Conservation (phyloP, 192 early-diverging fungal genomes). For the Dimargaris cristalligena region DNA sequence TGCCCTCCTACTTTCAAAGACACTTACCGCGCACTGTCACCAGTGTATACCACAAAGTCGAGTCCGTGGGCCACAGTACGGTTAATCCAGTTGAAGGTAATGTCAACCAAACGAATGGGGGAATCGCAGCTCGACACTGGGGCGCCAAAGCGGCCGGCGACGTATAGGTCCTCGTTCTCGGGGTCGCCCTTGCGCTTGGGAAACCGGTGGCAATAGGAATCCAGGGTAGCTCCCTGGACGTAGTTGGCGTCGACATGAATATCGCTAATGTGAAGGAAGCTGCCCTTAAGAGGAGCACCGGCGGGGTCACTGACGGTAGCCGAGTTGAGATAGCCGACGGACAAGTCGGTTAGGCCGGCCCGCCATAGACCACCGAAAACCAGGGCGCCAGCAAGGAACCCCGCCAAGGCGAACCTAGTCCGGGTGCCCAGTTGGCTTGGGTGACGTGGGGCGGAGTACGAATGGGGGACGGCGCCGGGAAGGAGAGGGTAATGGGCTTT, state of each 20-base stretch:
- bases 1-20: too few species aligned
- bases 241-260: slow-evolving; percentile 49
- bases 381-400: neutral
- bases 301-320: neutral
- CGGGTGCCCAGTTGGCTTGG: neutral
- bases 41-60: slow-evolving; percentile 60
- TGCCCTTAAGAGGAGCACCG: slow-evolving; percentile 16
- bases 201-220: slow-evolving; percentile 37
- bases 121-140: slow-evolving; percentile 41
- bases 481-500: too few species aligned
- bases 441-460: neutral
- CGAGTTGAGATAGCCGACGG: too few species aligned
- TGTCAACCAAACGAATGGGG: slow-evolving; percentile 32
- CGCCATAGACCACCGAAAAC: neutral
- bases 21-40: slow-evolving; percentile 41
- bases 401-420: neutral
- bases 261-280: slow-evolving; percentile 55
- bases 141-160: slow-evolving; percentile 34
- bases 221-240: slow-evolving; percentile 26
- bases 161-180: slow-evolving; percentile 16
- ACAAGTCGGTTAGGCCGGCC: too few species aligned
- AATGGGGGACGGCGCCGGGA: too few species aligned
- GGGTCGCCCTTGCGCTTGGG: slow-evolving; percentile 12
- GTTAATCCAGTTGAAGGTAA: slow-evolving; percentile 34
- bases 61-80: slow-evolving; percentile 22